These are phyloP conservation scores for Coemansia sp. DNA, from an alignment of 192 early-diverging fungal species.

Conservation along the genomic window DNA sequence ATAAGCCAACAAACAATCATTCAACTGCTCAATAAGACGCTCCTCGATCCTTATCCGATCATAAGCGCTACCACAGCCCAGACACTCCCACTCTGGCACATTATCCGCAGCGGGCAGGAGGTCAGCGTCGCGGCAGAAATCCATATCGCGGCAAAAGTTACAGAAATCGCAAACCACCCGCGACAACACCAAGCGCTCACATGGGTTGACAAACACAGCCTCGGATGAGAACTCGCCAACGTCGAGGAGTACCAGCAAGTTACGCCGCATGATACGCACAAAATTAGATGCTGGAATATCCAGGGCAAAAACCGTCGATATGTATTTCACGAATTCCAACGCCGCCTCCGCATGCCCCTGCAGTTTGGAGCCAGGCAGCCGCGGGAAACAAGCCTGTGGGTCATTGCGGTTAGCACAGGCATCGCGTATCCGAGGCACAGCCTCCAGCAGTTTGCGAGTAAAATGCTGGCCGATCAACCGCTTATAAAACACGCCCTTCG, in stretches of 20 bases:
- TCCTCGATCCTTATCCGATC: constrained; percentile 81
- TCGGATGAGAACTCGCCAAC: constrained; percentile 82
- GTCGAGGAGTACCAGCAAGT: constrained; percentile 71
- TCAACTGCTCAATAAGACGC: constrained; percentile 74
- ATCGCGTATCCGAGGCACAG: constrained; percentile 65
- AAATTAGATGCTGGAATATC: constrained; percentile 71
- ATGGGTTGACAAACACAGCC: constrained; percentile 83
- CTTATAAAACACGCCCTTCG: constrained; percentile 50
- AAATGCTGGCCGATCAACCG: constrained; percentile 61
- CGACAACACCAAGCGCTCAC: constrained; percentile 73
- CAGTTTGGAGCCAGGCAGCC: constrained; percentile 63
- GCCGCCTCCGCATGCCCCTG: constrained; percentile 63
- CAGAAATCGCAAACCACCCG: constrained; percentile 91
- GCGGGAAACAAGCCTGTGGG: constrained; percentile 61
- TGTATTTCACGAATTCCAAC: constrained; percentile 82
- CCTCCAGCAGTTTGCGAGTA: constrained; percentile 66
- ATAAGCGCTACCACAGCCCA: constrained; percentile 78
- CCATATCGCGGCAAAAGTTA: constrained; percentile 82
- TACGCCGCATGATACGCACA: constrained; percentile 83
- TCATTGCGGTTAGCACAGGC: constrained; percentile 32
- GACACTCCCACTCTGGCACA: constrained; percentile 68
- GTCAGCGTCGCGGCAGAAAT: constrained; percentile 84
- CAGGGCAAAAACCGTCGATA: constrained; percentile 77
- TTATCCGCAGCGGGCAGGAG: constrained; percentile 57
- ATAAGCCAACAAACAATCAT: constrained; percentile 68